These are phyloP conservation scores for Spatholobus suberectus DNA, from an alignment of 306 rosid genomes.

Conservation along the genomic window DNA sequence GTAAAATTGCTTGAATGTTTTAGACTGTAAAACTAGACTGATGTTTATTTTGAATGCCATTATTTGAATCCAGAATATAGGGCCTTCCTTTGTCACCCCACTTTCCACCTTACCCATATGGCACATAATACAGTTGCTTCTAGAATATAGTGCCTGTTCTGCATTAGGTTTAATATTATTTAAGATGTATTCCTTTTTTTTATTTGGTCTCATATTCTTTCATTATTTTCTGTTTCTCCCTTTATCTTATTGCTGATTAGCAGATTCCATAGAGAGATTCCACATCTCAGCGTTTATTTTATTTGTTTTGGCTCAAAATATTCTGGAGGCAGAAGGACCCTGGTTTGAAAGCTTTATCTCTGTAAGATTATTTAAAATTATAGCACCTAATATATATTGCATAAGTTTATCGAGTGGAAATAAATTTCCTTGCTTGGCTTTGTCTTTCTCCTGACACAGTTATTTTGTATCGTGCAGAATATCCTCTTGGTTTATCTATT, in stretches of 20 bases:
- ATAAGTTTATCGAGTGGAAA: constrained; percentile 1
- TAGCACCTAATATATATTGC: neutral
- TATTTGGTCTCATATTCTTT: constrained; percentile 12
- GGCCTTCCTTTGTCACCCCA: neutral
- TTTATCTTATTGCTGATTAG: constrained; percentile 38
- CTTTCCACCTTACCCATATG: neutral
- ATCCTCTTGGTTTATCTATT: constrained; percentile 76
- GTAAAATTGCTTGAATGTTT: neutral
- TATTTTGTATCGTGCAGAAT: constrained; percentile 64
- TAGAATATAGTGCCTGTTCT: neutral
- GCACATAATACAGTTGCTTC: constrained; percentile 19
- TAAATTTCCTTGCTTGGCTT: constrained; percentile 26
- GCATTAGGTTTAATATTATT: constrained; percentile 14
- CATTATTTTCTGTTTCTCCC: neutral
- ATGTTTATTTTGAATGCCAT: neutral
- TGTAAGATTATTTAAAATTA: constrained; percentile 58
- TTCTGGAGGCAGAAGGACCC: constrained; percentile 98
- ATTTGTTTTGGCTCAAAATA: constrained; percentile 96
- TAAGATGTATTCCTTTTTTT: constrained; percentile 2
- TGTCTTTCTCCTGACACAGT: constrained; percentile 33
- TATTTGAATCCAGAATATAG: constrained; percentile 6
- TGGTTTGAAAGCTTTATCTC: constrained; percentile 86
- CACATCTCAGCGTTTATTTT: constrained; percentile 91
- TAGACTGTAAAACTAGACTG: neutral
- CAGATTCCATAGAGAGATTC: constrained; percentile 99